A percentile compares a stretch with the other conserved stretches of the same genome.
Evolutionary conservation across 768 basidiomycete genomes (phyloP).

Genomic region (Baorangia bicolor): DNA sequence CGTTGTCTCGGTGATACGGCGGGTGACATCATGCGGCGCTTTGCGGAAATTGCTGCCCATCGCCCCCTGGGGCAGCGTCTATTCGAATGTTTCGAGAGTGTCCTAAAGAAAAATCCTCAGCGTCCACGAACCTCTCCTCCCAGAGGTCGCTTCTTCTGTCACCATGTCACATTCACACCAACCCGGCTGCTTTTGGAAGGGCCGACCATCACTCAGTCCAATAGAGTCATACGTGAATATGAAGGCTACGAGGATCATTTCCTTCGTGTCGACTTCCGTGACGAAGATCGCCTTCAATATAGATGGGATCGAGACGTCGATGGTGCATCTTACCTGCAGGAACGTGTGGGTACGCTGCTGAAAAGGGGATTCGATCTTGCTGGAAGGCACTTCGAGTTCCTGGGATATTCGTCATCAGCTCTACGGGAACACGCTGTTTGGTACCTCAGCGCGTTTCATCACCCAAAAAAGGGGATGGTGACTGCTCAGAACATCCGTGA

Average conservation of each 20-base stretch:
- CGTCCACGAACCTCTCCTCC: constrained; percentile 26
- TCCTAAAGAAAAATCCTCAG: constrained; percentile 21
- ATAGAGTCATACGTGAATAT: constrained; percentile 74
- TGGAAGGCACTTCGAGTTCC: constrained; percentile 71
- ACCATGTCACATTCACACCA: constrained; percentile 75
- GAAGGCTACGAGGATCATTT: constrained; percentile 62
- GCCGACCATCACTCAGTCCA: constrained; percentile 72
- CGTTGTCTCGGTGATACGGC: constrained; percentile 35
- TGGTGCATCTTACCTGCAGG: constrained; percentile 50
- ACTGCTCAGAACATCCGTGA: constrained; percentile 58
- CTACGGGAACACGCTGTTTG: constrained; percentile 80
- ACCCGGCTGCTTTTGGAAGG: constrained; percentile 75
- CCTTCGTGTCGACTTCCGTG: constrained; percentile 80
- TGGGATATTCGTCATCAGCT: constrained; percentile 80
- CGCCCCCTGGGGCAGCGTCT: constrained; percentile 45
- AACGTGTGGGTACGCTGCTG: constrained; percentile 58
- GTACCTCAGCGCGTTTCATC: constrained; percentile 68
- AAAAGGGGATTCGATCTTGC: constrained; percentile 68
- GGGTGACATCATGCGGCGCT: constrained; percentile 53
- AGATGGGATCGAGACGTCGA: constrained; percentile 71
- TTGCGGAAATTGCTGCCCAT: constrained; percentile 46
- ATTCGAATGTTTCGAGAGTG: constrained; percentile 45
- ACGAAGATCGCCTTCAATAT: constrained; percentile 76
- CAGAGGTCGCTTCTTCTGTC: constrained; percentile 56
- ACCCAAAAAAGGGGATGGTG: constrained; percentile 43